Evolutionary conservation across 208 protist species (phyloP), one percentile per base, ranked within the genome.

Genomic region (Giardia muris): DNA sequence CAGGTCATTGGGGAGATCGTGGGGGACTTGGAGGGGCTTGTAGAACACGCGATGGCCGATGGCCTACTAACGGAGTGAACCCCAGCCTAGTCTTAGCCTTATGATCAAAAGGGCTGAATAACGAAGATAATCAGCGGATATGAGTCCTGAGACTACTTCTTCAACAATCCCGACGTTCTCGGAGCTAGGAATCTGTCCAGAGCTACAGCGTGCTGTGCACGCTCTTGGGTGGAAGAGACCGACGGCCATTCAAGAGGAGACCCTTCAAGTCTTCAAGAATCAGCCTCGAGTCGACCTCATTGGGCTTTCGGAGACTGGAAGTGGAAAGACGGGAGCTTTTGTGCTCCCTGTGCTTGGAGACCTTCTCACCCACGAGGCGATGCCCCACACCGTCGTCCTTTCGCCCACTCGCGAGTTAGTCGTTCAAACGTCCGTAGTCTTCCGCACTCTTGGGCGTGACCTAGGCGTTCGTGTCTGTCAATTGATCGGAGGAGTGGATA

Each of bases 321-420:
- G 95, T 46, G 97, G 97, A 87, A 97, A 97, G 95, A 97, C 97
- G 44, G 96, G 97, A 94, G 96, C 95, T 2, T 97, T 97, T 94
- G 96, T 96, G 93, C 95, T 97, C 44, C 96, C 97, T 1, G 96
- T 94, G 0, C 94, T 96, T 30, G 92, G 95, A 0, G 96, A 97
- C 43, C 48, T 92, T 3, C 0, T 87, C 45, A 89, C 4, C 19
- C 19, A 89, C 86, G 42, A 4, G 45, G 19, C 4, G 4, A 43
- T 3, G 3, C 19, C 30, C 30, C 0, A n/a, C 67, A n/a, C 57
- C 3, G 4, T 89, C 39, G 42, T 89, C 42, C 95, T 99, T 91
- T 97, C 97, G 46, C 98, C 98, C 0, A 99, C 98, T 0, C 96
- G 98, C 88, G 98, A 99, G 93, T 94, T 99, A 3, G 98, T 97